These are phyloP conservation scores for Lithohypha guttulata DNA, from an alignment of 2,329 filamentous ascomycete genomes.

Conservation along the genomic window DNA sequence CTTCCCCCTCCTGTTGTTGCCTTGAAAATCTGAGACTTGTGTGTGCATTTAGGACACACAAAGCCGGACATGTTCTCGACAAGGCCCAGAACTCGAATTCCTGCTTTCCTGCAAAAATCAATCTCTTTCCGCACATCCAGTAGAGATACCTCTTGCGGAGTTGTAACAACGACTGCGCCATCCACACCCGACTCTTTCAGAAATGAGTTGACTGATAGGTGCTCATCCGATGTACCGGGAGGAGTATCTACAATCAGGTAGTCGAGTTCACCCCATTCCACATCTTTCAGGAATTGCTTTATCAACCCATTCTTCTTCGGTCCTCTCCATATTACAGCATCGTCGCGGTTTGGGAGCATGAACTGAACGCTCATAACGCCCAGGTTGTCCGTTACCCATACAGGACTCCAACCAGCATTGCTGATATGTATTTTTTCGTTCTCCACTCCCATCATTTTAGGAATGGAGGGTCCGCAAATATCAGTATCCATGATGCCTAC, in stretches of 20 bases:
- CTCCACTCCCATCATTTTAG: conserved; percentile 84
- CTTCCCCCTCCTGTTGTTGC: conserved; percentile 81
- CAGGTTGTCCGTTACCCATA: conserved; percentile 90
- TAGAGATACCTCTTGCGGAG: conserved; percentile 84
- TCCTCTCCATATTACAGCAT: conserved; percentile 93
- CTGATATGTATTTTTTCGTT: conserved; percentile 86
- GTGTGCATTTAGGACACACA: conserved; percentile 83
- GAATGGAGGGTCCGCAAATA: conserved; percentile 90
- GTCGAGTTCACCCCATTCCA: conserved; percentile 93
- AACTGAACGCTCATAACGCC: conserved; percentile 98
- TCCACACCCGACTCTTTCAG: conserved; percentile 86
- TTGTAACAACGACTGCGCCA: conserved; percentile 85
- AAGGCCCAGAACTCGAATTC: conserved; percentile 74
- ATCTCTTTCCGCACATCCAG: conserved; percentile 95
- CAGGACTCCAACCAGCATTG: conserved; percentile 80
- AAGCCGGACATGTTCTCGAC: conserved; percentile 99
- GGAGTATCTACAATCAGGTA: conserved; percentile 91
- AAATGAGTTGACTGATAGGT: conserved; percentile 84
- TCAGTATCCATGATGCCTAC: conserved; percentile 98
- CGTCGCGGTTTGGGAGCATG: conserved; percentile 87
- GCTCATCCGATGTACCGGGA: conserved; percentile 89
- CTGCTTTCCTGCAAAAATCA: conserved; percentile 92
- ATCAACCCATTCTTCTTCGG: conserved; percentile 98
- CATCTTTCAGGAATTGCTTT: conserved; percentile 95
- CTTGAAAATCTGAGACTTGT: conserved; percentile 72